Conservation (phyloP, 2,329 filamentous ascomycete species). For the Neocucurbitaria cava region DNA sequence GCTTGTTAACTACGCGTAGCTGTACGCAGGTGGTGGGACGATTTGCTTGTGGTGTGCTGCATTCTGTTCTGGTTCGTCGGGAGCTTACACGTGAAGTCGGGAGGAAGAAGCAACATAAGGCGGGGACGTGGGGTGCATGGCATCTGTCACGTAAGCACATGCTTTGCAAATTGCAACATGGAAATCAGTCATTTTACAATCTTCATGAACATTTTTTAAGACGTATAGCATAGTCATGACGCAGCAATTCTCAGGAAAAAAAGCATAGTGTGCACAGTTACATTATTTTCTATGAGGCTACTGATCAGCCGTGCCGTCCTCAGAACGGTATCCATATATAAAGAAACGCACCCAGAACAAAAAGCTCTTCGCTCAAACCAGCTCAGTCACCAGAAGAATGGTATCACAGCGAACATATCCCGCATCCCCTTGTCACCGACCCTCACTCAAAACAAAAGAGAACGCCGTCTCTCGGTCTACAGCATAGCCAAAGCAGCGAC, state of each 20-base stretch:
- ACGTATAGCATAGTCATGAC: no score
- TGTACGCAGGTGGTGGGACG: neutral
- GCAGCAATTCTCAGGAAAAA: neutral
- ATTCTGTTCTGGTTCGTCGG: conserved; percentile 20
- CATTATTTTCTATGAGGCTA: neutral
- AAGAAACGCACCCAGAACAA: conserved; percentile 13
- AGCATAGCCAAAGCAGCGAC: conserved; percentile 34
- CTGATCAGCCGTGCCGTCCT: neutral
- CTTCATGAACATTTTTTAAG: no score
- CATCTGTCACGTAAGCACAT: conserved; percentile 5
- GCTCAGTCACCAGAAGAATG: conserved; percentile 25
- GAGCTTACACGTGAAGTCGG: conserved; percentile 19
- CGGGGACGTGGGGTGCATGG: conserved; percentile 18
- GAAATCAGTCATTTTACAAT: neutral
- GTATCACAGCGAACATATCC: conserved; percentile 26
- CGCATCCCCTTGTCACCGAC: neutral
- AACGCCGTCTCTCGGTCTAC: conserved; percentile 16
- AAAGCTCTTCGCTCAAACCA: conserved; percentile 19
- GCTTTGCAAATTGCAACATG: neutral
- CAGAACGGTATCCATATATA: conserved; percentile 3
- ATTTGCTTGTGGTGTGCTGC: conserved; percentile 20
- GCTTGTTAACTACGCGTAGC: neutral
- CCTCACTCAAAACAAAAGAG: neutral
- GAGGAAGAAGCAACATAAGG: conserved; percentile 7
- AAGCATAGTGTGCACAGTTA: neutral